Percentiles rank a stretch among this genome's conserved stretches.
Evolutionary conservation across 768 basidiomycete species (phyloP).

Genomic region (Psilocybe cyanescens): DNA sequence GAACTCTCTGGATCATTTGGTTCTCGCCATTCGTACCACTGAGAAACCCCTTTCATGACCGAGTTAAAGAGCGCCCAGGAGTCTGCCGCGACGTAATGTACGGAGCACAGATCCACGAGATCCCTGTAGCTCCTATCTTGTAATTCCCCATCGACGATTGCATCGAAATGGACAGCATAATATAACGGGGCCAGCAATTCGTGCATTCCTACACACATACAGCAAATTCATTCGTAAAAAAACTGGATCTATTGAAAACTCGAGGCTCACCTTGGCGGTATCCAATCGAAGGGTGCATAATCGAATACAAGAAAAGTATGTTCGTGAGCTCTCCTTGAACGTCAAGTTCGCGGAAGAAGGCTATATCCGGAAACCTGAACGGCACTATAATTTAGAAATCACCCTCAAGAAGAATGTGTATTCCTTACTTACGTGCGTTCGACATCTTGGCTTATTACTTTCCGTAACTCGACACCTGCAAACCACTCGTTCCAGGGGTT

Average conservation of each 20-base stretch:
- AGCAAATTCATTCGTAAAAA: background rate
- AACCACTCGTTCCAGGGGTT: slow-evolving; percentile 99
- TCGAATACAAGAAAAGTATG: slow-evolving; percentile 84
- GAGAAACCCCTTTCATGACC: slow-evolving; percentile 79
- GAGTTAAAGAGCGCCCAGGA: slow-evolving; percentile 81
- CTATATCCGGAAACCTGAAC: slow-evolving; percentile 94
- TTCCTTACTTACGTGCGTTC: slow-evolving; percentile 79
- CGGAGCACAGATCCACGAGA: slow-evolving; percentile 66
- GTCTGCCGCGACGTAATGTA: slow-evolving; percentile 80
- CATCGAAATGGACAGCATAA: slow-evolving; percentile 84
- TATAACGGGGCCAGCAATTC: slow-evolving; percentile 91
- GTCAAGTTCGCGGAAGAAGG: slow-evolving; percentile 79
- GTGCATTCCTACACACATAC: slow-evolving; percentile 78
- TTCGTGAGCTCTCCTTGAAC: slow-evolving; percentile 84
- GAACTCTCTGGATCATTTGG: slow-evolving; percentile 22
- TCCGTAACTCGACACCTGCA: slow-evolving; percentile 83
- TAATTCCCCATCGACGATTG: slow-evolving; percentile 47
- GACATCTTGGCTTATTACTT: slow-evolving; percentile 91
- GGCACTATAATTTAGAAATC: slow-evolving; percentile 1
- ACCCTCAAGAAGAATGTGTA: slow-evolving; percentile 5
- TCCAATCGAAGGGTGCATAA: slow-evolving; percentile 79
- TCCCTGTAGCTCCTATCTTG: slow-evolving; percentile 33
- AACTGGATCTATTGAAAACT: background rate
- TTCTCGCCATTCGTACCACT: slow-evolving; percentile 80
- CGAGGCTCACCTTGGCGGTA: slow-evolving; percentile 75